Conservation (phyloP, 441 rosid genomes). For the Lepidium campestre region DNA sequence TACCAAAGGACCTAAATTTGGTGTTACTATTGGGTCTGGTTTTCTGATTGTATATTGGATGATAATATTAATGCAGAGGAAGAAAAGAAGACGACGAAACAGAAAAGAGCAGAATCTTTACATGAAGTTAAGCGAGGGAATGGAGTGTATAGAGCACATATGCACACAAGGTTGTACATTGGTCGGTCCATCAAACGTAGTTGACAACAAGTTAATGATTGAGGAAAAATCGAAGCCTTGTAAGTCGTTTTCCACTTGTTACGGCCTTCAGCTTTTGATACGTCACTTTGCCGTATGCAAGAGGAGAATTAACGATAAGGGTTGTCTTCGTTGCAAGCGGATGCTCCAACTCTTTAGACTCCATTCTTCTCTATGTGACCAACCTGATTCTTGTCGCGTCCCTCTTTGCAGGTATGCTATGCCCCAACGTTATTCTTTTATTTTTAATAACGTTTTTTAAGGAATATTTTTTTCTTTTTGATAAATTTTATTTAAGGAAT, state of each 20-base stretch:
- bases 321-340: constrained; percentile 74
- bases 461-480: no score
- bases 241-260: constrained; percentile 54
- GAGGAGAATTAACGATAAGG: constrained; percentile 46
- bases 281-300: constrained; percentile 66
- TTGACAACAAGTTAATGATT: constrained; percentile 16
- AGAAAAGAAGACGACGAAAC: constrained; percentile 48
- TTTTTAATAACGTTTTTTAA: not conserved
- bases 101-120: constrained; percentile 52
- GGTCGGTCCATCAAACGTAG: constrained; percentile 55
- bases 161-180: constrained; percentile 75
- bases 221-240: constrained; percentile 40
- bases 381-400: constrained; percentile 55
- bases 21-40: not conserved
- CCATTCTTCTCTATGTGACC: constrained; percentile 75
- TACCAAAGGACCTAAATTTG: not conserved
- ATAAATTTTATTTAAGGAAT: no score
- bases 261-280: constrained; percentile 69
- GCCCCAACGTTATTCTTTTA: not conserved
- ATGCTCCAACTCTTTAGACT: constrained; percentile 90
- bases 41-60: not conserved
- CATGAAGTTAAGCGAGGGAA: constrained; percentile 65
- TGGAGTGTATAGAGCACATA: constrained; percentile 87
- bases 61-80: constrained; percentile 44
- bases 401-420: constrained; percentile 88